Base-by-base conservation (phyloP, 2,329 filamentous ascomycete species). In the Whalleya microplaca region DNA sequence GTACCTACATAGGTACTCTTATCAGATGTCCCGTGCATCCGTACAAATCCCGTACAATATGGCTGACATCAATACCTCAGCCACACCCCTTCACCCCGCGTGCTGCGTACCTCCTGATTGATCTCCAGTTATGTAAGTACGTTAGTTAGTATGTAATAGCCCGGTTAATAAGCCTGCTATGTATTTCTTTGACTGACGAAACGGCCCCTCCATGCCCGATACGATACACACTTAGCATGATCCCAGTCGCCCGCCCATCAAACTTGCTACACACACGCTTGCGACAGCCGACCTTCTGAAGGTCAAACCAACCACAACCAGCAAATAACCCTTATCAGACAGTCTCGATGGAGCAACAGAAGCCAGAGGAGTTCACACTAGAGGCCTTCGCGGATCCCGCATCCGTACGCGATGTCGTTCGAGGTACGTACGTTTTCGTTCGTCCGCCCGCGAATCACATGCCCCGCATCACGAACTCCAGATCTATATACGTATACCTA, bases 371-470 rank as follows among this genome's bases (percentile, higher is more conserved):
- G 76, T 96, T 96, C 78, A 91, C 91, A 65, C 85, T 99, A 72
- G 93, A 97, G 73, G 88, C 96, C 71, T 96, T 97, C 73, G 91
- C 93, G 56, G 95, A 98, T 76, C 91, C 92, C 49, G 85, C 86
- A 43, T 95, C 90, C 53, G 91, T 97, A 64, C 91, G 90, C 73
- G 94, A 98, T 72, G 89, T 98, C 53, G 88, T 98, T 61, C 93
- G 94, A 86, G 94, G 93, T 93, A 73, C 66, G 78, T 62, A n/a
- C 48, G 16, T 19, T 45, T 27, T 53, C 32, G 48, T 58, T 52
- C 8, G 27, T 23, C 20, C 16, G 27, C 29, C 9, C 40, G 41
- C 37, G 55, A 55, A 63, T 52, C 45, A 61, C 51, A 58, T 58
- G 50, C 58, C 58, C 55, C 58, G 53, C 32, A 37, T 37, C 32